These are phyloP conservation scores for Puccinia polysora DNA, from an alignment of 1,284 basidiomycete species.

Conservation along the genomic window DNA sequence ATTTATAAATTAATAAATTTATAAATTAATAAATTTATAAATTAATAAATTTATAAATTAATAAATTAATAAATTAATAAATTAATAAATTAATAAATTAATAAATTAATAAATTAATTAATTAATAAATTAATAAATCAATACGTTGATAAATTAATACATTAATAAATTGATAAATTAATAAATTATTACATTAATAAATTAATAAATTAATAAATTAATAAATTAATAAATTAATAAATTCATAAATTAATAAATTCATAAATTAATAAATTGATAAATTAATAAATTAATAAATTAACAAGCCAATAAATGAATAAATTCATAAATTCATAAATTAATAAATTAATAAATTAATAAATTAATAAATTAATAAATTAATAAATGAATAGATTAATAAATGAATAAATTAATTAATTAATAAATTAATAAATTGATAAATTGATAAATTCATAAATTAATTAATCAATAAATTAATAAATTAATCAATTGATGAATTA, in stretches of 20 bases:
- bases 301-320: no score
- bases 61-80: background rate
- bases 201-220: background rate
- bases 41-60: background rate
- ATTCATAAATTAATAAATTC: no score
- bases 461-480: no score
- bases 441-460: no score
- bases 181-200: constrained; percentile 5
- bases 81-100: background rate
- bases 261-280: no score
- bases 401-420: no score
- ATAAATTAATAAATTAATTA: background rate
- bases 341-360: constrained; percentile 4
- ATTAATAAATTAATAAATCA: background rate
- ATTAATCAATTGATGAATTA: no score
- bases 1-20: background rate
- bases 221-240: no score
- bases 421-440: no score
- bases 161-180: background rate
- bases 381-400: background rate
- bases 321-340: no score
- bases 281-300: no score
- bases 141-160: background rate
- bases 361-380: background rate
- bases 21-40: background rate